Base-by-base conservation (phyloP, 2,329 filamentous ascomycete genomes). In the Trichoderma sp. region DNA sequence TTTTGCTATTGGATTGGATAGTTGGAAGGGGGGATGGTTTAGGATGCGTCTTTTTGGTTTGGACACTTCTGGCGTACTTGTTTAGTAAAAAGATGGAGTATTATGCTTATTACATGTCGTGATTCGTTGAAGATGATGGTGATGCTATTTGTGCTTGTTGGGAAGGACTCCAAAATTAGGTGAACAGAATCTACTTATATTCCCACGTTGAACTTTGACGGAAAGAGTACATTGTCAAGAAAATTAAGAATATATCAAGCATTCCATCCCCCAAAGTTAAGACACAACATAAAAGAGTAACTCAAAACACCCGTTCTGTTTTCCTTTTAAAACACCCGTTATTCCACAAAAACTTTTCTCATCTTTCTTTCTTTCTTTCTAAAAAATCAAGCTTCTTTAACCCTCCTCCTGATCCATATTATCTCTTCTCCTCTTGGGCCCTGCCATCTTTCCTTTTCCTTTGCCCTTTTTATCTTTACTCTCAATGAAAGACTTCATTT, bases 401-500 rank as follows among this genome's bases (percentile, higher is more conserved):
- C 89, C 87, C 78, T 94, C 91, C 72, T 93, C 92, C 45, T 83
- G 82, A 78, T 94, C 92, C 91, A 93, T 93, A 59, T 89, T 83
- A 71, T 88, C 86, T 68, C 76, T n/a, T 73, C 75, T 27, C 82
- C 83, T 74, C 84, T 86, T 25, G 6, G 68, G 64, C 1, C 64
- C 68, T 9, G 25, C 45, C 6, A 35, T 12, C 48, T 64, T 57
- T 22, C 27, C 50, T 19, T 37, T 65, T 22, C 52, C 60, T 39
- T 65, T 64, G 17, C 60, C 61, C n/a, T 54, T 65, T 29, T 58
- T 68, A 3, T 63, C 79, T 78, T 70, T 81, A 77, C 89, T 87
- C 70, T 96, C 92, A 65, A 91, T 86, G 72, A 94, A 77, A 65
- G 87, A 85, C 83, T 94, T 95, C 90, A 97, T 92, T 80, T 96